A percentile compares a stretch with the other conserved stretches of the same genome.
Conservation (phyloP, 495 filamentous ascomycete genomes). For the Xylaria longipes region DNA sequence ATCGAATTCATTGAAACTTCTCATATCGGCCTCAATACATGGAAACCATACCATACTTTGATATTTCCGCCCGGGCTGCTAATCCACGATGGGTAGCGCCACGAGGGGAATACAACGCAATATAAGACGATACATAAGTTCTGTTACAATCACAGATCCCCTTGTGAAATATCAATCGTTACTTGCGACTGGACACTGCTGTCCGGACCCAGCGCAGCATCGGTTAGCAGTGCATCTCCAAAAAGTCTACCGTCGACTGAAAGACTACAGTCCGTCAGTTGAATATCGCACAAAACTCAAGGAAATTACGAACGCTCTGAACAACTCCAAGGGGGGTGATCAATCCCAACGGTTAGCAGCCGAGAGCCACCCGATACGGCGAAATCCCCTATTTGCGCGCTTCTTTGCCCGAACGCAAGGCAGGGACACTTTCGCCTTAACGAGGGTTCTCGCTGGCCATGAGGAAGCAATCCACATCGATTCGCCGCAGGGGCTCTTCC, state of each 20-base stretch:
- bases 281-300: slow-evolving; percentile 65
- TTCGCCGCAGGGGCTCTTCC: slow-evolving; percentile 68
- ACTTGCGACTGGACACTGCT: slow-evolving; percentile 62
- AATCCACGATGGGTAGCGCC: not conserved
- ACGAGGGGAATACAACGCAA: slow-evolving; percentile 26
- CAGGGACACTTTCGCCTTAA: slow-evolving; percentile 63
- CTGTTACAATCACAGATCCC: slow-evolving; percentile 73
- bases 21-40: not conserved
- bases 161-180: slow-evolving; percentile 70
- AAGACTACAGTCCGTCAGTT: slow-evolving; percentile 69
- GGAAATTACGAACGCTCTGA: slow-evolving; percentile 54
- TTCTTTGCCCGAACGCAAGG: slow-evolving; percentile 45
- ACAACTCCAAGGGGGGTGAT: slow-evolving; percentile 19
- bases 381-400: slow-evolving; percentile 57
- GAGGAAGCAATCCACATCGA: slow-evolving; percentile 67
- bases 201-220: slow-evolving; percentile 70
- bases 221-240: slow-evolving; percentile 71
- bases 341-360: slow-evolving; percentile 45
- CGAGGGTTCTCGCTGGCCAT: slow-evolving; percentile 63
- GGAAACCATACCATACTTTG: not conserved
- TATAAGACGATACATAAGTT: slow-evolving; percentile 46
- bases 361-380: slow-evolving; percentile 53
- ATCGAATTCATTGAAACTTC: not conserved
- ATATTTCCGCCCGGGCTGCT: not conserved
- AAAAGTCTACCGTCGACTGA: slow-evolving; percentile 68